Evolutionary conservation across 2,329 filamentous ascomycete genomes (phyloP), one percentile per base, ranked within the genome.

Genomic region (Sporothrix euskadiensis): DNA sequence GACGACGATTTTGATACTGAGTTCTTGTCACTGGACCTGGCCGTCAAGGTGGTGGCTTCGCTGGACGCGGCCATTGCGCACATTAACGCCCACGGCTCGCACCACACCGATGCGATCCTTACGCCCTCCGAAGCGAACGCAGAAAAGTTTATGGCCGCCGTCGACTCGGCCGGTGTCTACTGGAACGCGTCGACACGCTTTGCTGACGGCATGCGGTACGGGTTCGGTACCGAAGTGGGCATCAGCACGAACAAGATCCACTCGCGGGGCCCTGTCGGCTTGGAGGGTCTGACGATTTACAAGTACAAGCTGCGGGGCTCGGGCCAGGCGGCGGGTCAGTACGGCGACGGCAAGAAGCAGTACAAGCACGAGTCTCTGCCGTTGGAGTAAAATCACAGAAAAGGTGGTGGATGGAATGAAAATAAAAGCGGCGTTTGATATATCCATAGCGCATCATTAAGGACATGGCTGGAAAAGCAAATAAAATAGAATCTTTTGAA

Each of bases 211-310:
- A 98, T 97, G 92, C 88, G 96, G 57, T 98, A 97, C 81, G 96
- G 96, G 8, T 99, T 99, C 82, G 96, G 96, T 66, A 98, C 96
- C 0, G 96, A 99, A 83, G 96, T 99, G 32, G 96, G 96, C 72
- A 98, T 99, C 83, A 97, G 93, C 84, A 99, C 96, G 69, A 99
- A 98, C 85, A 99, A 98, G 85, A 97, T 99, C 76, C 96, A 99
- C 81, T 92, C 93, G 1, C 87, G 96, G 69, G 96, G 96, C 0
- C 96, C 96, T 0, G 96, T 99, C 6, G 96, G 96, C 0, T 84
- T 99, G 71, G 96, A 98, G 80, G 96, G 96, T 0, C 83, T 99
- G 81, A 97, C 94, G 80, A 98, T 98, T 75, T 98, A 99, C 84
- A 98, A 98, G 85, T 99, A 98, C 85, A 89, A 96, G 82, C 87